Evolutionary conservation across 192 early-diverging fungal species (phyloP).

Genomic region (Kappamyces sp.): DNA sequence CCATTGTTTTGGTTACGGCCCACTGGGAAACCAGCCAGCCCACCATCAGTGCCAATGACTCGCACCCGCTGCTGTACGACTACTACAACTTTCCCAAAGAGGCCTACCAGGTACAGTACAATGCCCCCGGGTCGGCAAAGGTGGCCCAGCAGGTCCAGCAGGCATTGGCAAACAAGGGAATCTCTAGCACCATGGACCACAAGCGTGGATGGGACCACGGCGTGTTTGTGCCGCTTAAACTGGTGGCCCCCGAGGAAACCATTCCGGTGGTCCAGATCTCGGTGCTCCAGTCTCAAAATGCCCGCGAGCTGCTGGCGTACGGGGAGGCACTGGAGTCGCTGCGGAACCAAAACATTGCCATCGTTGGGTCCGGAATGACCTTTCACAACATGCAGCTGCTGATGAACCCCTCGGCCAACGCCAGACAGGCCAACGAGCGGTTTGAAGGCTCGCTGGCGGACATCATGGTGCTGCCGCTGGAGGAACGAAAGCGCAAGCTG

Average conservation of each 20-base stretch:
- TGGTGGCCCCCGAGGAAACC: slow-evolving; percentile 26
- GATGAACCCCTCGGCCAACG: slow-evolving; percentile 3
- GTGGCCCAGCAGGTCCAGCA: slow-evolving; percentile 31
- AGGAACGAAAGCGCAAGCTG: not conserved
- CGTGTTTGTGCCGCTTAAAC: slow-evolving; percentile 45
- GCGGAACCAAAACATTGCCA: slow-evolving; percentile 38
- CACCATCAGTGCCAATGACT: slow-evolving; percentile 14
- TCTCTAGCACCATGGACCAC: slow-evolving; percentile 20
- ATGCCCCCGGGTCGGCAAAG: slow-evolving; percentile 30
- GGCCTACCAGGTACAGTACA: slow-evolving; percentile 38
- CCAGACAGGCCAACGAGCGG: not conserved
- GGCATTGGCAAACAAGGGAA: slow-evolving; percentile 25
- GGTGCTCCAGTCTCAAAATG: slow-evolving; percentile 26
- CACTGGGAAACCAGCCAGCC: slow-evolving; percentile 45
- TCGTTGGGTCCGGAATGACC: slow-evolving; percentile 42
- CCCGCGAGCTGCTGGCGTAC: slow-evolving; percentile 24
- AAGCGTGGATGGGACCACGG: slow-evolving; percentile 51
- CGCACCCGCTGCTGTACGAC: slow-evolving; percentile 40
- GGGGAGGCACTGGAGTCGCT: slow-evolving; percentile 39
- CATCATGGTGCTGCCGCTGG: not conserved
- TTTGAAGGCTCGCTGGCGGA: slow-evolving; percentile 9
- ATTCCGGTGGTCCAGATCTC: slow-evolving; percentile 44
- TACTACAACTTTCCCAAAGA: slow-evolving; percentile 48
- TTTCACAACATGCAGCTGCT: slow-evolving; percentile 30
- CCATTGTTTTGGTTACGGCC: slow-evolving; percentile 37